These are phyloP conservation scores for Vitis vinifera DNA, from an alignment of 164 flowering plant genomes.

Conservation along the genomic window DNA sequence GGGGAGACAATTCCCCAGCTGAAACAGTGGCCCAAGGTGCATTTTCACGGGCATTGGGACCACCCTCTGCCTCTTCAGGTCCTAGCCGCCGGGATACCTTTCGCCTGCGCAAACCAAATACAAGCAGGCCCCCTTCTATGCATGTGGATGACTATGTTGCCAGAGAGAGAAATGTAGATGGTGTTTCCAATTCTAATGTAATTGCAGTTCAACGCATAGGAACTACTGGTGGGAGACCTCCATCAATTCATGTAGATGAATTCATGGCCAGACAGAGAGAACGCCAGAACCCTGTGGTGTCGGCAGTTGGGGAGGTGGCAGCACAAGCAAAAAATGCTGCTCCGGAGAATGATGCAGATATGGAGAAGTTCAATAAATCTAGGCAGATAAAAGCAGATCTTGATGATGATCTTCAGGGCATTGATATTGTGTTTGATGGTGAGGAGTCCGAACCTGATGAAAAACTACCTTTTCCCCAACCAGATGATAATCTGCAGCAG, in stretches of 20 bases:
- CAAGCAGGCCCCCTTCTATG: constrained; percentile 99
- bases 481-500: constrained; percentile 70
- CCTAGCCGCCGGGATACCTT: constrained; percentile 86
- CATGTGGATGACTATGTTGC: constrained; percentile 99
- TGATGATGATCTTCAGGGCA: constrained; percentile 95
- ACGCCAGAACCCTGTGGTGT: constrained; percentile 59
- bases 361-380: constrained; percentile 49
- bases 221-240: constrained; percentile 87
- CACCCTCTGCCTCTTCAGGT: constrained; percentile 47
- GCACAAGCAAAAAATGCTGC: constrained; percentile 36
- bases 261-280: constrained; percentile 97
- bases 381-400: constrained; percentile 75
- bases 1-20: constrained; percentile 56
- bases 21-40: constrained; percentile 47
- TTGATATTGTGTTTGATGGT: constrained; percentile 92
- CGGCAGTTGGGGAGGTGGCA: constrained; percentile 47
- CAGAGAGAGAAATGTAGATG: constrained; percentile 86
- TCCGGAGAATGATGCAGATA: constrained; percentile 35
- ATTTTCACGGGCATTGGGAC: constrained; percentile 58
- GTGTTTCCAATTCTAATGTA: constrained; percentile 57
- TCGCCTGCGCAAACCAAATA: constrained; percentile 94
- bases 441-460: constrained; percentile 93
- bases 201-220: constrained; percentile 76
- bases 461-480: constrained; percentile 82
- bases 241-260: constrained; percentile 98